Evolutionary conservation across 2,329 filamentous ascomycete species (phyloP).

Genomic region (Alternaria sp.): DNA sequence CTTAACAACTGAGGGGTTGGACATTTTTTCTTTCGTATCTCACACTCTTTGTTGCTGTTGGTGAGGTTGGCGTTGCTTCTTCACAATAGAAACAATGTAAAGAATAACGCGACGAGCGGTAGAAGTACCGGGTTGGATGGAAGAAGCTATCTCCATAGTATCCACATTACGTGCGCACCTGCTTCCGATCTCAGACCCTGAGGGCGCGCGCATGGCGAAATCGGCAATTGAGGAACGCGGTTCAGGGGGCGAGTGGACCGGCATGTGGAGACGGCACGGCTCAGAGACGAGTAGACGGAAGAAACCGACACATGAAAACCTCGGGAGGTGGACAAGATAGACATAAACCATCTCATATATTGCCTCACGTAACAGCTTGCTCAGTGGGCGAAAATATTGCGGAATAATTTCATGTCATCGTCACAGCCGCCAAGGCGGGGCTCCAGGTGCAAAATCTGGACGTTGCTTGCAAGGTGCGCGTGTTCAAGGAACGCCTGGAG

Average conservation of each 20-base stretch:
- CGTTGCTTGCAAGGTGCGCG: not conserved
- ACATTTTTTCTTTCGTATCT: slow-evolving; percentile 12
- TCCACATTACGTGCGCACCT: not conserved
- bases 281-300: slow-evolving; percentile 12
- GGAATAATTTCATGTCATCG: slow-evolving; percentile 1
- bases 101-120: not conserved
- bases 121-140: not conserved
- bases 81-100: not conserved
- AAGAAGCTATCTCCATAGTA: not conserved
- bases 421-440: not conserved
- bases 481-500: not conserved
- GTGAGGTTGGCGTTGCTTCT: not conserved
- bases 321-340: not conserved
- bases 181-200: slow-evolving; percentile 1
- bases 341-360: not conserved
- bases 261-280: slow-evolving; percentile 7
- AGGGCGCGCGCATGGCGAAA: slow-evolving; percentile 1
- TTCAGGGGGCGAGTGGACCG: slow-evolving; percentile 4
- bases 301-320: not conserved
- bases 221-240: slow-evolving; percentile 7
- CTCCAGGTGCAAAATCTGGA: not conserved
- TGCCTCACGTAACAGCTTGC: not conserved
- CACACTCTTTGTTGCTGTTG: not conserved
- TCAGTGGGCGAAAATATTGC: not conserved
- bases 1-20: slow-evolving; percentile 6